Evolutionary conservation across 2,329 filamentous ascomycete species (phyloP).

Genomic region (Dactylellina drechsleri): DNA sequence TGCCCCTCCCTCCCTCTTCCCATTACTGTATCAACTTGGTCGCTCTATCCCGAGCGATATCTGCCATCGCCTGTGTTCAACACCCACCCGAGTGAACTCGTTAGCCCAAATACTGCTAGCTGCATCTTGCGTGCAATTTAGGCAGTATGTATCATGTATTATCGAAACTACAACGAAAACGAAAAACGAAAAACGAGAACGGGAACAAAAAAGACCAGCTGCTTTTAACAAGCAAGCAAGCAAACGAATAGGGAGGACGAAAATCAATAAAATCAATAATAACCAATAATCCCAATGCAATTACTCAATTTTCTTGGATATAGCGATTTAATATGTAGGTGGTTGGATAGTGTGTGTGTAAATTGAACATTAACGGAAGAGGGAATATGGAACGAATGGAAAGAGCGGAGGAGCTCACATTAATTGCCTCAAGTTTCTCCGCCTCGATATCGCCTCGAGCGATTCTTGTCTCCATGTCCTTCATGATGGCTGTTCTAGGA

Average conservation of each 20-base stretch:
- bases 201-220: conserved; percentile 3
- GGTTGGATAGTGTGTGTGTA: not conserved
- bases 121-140: conserved; percentile 28
- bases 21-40: conserved; percentile 53
- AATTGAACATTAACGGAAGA: conserved; percentile 12
- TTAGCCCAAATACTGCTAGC: not conserved
- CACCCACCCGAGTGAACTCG: conserved; percentile 30
- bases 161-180: conserved; percentile 17
- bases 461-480: conserved; percentile 59
- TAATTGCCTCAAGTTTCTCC: conserved; percentile 59
- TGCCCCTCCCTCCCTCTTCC: no score
- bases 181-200: conserved; percentile 7
- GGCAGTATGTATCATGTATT: conserved; percentile 22
- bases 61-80: conserved; percentile 58
- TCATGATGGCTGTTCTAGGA: conserved; percentile 57
- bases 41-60: conserved; percentile 59
- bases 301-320: no score
- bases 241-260: not conserved
- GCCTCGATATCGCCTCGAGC: conserved; percentile 57
- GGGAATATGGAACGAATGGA: not conserved
- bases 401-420: conserved; percentile 55
- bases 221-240: conserved; percentile 52
- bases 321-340: not conserved
- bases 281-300: not conserved
- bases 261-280: conserved; percentile 5